Evolutionary conservation across 352 stramenopile genomes (phyloP).

Genomic region (Blastocystis sp.): DNA sequence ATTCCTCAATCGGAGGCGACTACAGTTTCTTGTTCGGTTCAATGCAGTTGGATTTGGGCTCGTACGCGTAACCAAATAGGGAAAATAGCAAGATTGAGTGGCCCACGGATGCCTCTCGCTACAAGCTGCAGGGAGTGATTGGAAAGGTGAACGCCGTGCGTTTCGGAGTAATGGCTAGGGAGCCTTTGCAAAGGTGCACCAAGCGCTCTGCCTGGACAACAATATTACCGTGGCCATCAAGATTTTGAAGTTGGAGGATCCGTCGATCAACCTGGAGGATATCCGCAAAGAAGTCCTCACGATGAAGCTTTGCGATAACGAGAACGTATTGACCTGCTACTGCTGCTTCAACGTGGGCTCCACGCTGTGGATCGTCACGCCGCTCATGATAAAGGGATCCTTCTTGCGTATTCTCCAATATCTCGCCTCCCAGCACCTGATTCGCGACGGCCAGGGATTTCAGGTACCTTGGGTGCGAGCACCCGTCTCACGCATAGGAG

Average conservation of each 20-base stretch:
- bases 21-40: not conserved
- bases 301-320: slow-evolving; percentile 59
- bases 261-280: slow-evolving; percentile 60
- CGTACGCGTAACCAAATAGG: not conserved
- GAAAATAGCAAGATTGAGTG: not conserved
- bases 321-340: slow-evolving; percentile 45
- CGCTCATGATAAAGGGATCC: slow-evolving; percentile 53
- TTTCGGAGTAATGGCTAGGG: not conserved
- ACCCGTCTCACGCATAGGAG: not conserved
- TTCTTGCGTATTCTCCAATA: slow-evolving; percentile 58
- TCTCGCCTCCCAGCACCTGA: not conserved
- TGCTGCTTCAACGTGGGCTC: slow-evolving; percentile 54
- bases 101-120: slow-evolving; percentile 24
- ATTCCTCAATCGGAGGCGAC: not conserved
- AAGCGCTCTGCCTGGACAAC: slow-evolving; percentile 48
- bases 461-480: not conserved
- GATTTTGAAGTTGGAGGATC: slow-evolving; percentile 60
- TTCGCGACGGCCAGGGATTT: slow-evolving; percentile 31
- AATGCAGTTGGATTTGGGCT: not conserved
- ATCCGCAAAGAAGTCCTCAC: slow-evolving; percentile 53
- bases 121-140: slow-evolving; percentile 30
- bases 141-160: not conserved
- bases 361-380: slow-evolving; percentile 58
- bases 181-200: slow-evolving; percentile 52
- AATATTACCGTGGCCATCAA: slow-evolving; percentile 46